A percentile compares a stretch with the other conserved stretches of the same genome.
Conservation (phyloP, 305 asterid species). For the Plantago rigida region DNA sequence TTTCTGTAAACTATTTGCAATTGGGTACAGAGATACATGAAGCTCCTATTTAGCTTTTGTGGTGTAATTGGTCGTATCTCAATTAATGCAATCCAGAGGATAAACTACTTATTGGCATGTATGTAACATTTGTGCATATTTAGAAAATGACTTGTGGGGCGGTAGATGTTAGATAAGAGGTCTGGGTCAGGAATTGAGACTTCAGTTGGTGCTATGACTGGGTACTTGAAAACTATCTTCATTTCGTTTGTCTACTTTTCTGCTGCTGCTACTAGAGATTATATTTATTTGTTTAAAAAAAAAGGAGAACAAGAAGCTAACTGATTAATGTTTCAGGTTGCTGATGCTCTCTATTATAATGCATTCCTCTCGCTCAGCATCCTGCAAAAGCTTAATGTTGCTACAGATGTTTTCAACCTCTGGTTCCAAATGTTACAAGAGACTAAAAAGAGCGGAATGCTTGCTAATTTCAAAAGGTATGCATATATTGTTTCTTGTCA, state of each 20-base stretch:
- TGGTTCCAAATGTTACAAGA: constrained; percentile 97
- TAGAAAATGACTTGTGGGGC: too few species aligned
- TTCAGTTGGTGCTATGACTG: too few species aligned
- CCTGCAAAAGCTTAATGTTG: constrained; percentile 80
- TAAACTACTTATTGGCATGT: too few species aligned
- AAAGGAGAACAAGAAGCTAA: not conserved
- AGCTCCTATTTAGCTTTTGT: too few species aligned
- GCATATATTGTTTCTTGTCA: not conserved
- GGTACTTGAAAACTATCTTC: not conserved
- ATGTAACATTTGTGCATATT: too few species aligned
- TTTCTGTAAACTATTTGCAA: not conserved
- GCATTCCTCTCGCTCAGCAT: constrained; percentile 59
- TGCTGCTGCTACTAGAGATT: too few species aligned
- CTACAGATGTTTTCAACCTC: constrained; percentile 78
- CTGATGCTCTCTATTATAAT: constrained; percentile 89
- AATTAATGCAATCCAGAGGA: too few species aligned
- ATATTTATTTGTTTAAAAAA: not conserved
- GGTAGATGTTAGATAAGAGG: too few species aligned
- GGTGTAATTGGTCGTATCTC: too few species aligned
- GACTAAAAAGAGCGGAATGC: constrained; percentile 69
- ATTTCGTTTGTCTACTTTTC: too few species aligned
- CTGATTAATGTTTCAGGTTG: constrained; percentile 37
- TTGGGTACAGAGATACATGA: too few species aligned
- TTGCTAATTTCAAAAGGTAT: constrained; percentile 75
- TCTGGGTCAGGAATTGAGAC: too few species aligned